These are phyloP conservation scores for Phragmites australis DNA, from an alignment of 176 grass and related monocot species.

Conservation along the genomic window DNA sequence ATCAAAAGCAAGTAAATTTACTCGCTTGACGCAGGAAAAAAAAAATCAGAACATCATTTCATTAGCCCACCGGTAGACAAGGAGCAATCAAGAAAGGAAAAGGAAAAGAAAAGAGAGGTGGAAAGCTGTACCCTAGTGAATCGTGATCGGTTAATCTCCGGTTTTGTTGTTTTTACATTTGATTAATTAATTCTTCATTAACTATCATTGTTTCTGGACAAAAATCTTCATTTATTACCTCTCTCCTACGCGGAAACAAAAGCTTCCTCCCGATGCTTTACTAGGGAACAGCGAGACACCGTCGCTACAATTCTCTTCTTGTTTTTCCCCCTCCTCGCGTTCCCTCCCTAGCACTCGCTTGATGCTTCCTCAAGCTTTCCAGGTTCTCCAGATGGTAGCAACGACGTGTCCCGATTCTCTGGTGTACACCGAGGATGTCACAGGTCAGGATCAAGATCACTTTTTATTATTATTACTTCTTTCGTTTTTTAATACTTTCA, in stretches of 20 bases:
- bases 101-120: constrained; percentile 18
- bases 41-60: constrained; percentile 15
- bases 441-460: constrained; percentile 32
- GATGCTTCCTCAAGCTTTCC: neutral
- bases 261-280: constrained; percentile 24
- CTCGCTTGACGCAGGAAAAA: neutral
- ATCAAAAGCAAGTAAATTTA: too few relatives aligned
- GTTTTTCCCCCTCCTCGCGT: neutral
- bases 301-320: neutral
- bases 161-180: constrained; percentile 31
- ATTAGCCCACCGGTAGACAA: neutral
- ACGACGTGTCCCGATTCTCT: neutral
- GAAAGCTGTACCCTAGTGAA: constrained; percentile 39
- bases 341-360: neutral
- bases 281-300: constrained; percentile 22
- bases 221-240: constrained; percentile 9
- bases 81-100: constrained; percentile 13
- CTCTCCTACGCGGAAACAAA: constrained; percentile 35
- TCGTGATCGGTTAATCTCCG: too few relatives aligned
- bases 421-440: constrained; percentile 33
- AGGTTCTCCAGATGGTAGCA: neutral
- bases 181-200: neutral
- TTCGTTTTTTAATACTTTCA: too few relatives aligned
- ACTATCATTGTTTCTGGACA: too few relatives aligned
- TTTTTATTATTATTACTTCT: neutral